phyloP scores from a whole-genome alignment of 2,329 filamentous ascomycete species.

The Ceratocystis albifundus region DNA sequence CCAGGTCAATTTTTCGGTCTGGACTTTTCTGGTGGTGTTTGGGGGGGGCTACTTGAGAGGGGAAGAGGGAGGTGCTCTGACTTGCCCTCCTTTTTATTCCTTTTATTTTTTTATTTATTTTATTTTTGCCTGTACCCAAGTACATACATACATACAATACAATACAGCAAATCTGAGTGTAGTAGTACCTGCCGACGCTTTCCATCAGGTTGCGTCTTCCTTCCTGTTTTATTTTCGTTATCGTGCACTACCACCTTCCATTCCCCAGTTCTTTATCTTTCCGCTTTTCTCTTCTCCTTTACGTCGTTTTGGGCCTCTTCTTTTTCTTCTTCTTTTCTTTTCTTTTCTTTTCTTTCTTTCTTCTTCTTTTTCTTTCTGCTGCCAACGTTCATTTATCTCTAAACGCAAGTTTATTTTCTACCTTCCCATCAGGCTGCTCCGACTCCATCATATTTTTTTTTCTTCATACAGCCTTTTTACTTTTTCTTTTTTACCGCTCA shows the following conservation, averaged over 20 bases:
- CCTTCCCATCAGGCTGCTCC: neutral
- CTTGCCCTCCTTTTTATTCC: neutral
- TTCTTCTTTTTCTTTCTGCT: neutral
- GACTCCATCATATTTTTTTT: neutral
- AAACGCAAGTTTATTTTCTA: neutral
- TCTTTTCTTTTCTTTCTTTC: neutral
- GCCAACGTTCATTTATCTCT: neutral
- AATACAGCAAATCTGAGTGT: neutral
- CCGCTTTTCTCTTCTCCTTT: neutral
- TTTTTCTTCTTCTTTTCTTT: slow-evolving; percentile 1
- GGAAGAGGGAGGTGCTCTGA: too few relatives aligned
- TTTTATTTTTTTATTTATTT: neutral
- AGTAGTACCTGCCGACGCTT: neutral
- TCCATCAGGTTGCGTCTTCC: slow-evolving; percentile 1
- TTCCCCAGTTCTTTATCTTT: slow-evolving; percentile 3
- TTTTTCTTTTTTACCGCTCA: neutral
- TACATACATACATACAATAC: neutral
- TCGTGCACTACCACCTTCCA: slow-evolving; percentile 3
- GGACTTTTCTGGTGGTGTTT: neutral
- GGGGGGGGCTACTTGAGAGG: neutral
- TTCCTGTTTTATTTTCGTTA: slow-evolving; percentile 2
- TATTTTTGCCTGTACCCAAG: too few relatives aligned
- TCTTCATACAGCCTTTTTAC: neutral
- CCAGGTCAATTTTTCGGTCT: neutral
- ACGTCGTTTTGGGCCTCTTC: too few relatives aligned